Conservation (phyloP, 192 early-diverging fungal species). For the Haplosporangium gracile region DNA sequence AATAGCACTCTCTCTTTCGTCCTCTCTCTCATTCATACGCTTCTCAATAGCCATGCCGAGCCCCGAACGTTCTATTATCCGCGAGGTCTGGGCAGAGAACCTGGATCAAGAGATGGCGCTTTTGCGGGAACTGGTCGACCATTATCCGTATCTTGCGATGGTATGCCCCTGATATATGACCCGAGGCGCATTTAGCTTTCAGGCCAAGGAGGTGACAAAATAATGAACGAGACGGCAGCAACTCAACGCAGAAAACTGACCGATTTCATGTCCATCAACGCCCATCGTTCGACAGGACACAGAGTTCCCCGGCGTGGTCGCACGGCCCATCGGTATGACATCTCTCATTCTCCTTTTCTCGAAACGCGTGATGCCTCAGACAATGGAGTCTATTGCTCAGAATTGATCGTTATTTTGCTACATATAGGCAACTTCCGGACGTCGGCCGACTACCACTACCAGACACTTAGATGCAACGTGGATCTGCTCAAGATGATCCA, state of each 20-base stretch:
- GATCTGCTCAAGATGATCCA: slow-evolving; percentile 98
- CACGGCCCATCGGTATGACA: slow-evolving; percentile 82
- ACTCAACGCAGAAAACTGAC: neutral
- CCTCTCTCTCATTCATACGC: neutral
- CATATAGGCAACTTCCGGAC: slow-evolving; percentile 81
- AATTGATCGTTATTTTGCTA: neutral
- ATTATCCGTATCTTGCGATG: slow-evolving; percentile 97
- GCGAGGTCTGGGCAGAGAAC: slow-evolving; percentile 93
- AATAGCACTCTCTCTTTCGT: neutral
- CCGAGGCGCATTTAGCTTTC: neutral
- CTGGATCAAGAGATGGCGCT: slow-evolving; percentile 91
- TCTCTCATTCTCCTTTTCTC: neutral
- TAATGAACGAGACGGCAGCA: neutral
- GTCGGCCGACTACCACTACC: slow-evolving; percentile 96
- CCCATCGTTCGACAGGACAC: slow-evolving; percentile 77
- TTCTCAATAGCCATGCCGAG: slow-evolving; percentile 22
- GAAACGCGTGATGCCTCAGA: neutral
- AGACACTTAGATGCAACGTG: slow-evolving; percentile 96
- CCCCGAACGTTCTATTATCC: slow-evolving; percentile 66
- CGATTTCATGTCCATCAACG: slow-evolving; percentile 3
- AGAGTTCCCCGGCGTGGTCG: slow-evolving; percentile 98
- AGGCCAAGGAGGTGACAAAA: neutral
- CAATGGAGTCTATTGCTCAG: too few relatives aligned
- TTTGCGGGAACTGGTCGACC: slow-evolving; percentile 86
- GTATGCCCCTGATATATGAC: slow-evolving; percentile 57